Conservation (phyloP, 2,329 filamentous ascomycete genomes). For the Epicoccum nigrum region DNA sequence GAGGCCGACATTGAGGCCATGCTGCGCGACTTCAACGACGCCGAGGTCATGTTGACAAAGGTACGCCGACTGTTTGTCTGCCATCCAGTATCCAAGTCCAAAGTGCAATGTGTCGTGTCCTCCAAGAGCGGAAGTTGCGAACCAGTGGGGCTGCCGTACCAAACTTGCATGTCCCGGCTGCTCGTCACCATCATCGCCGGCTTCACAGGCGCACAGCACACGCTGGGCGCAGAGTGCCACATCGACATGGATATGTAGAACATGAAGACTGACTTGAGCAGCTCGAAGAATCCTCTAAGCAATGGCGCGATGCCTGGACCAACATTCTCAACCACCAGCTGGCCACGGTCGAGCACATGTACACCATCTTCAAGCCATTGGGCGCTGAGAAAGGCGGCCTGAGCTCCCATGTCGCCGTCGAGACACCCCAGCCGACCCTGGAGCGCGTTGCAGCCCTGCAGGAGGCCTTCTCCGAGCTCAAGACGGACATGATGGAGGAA, state of each 20-base stretch:
- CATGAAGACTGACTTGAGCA: conserved; percentile 44
- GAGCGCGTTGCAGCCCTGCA: conserved; percentile 69
- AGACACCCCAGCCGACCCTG: conserved; percentile 68
- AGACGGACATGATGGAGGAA: conserved; percentile 73
- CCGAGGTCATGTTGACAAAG: conserved; percentile 74
- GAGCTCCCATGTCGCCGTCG: conserved; percentile 56
- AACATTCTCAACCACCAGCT: conserved; percentile 73
- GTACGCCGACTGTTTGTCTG: conserved; percentile 53
- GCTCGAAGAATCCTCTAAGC: conserved; percentile 76
- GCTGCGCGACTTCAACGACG: conserved; percentile 80
- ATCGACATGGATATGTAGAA: background rate
- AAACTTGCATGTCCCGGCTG: background rate
- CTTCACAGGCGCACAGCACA: conserved; percentile 2
- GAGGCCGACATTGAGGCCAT: conserved; percentile 77
- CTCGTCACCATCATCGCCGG: background rate
- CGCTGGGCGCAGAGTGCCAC: too few species aligned
- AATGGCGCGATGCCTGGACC: conserved; percentile 81
- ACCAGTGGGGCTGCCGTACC: conserved; percentile 25
- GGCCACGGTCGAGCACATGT: conserved; percentile 69
- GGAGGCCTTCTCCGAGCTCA: conserved; percentile 72
- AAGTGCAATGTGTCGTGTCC: conserved; percentile 13
- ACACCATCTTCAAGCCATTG: conserved; percentile 78
- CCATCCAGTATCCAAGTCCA: conserved; percentile 8
- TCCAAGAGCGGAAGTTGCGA: background rate
- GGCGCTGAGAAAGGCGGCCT: conserved; percentile 65